Evolutionary conservation across 1,284 basidiomycete species (phyloP), one percentile per base, ranked within the genome.

Genomic region (Cryptococcus floricola): DNA sequence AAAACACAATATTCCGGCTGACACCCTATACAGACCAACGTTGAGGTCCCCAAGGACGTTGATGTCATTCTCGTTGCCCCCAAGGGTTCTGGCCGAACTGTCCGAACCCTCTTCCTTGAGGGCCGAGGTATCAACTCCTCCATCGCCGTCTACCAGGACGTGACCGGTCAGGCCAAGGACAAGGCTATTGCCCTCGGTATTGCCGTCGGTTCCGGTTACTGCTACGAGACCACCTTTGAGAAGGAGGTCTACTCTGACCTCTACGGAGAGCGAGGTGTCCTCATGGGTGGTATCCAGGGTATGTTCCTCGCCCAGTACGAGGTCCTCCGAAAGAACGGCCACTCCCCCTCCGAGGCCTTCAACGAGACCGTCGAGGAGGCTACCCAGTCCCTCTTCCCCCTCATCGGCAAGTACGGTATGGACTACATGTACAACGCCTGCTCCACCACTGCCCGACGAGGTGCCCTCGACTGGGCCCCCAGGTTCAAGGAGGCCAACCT

Each of bases 341-440:
- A 98, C 85, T 83, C 86, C 16, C 96, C 95, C 58, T 97, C 94
- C 45, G 95, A 99, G 80, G 95, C 59, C 55, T 98, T 99, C 86
- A 98, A 99, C 81, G 95, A 99, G 84, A 98, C 96, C 62, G 93
- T 97, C 60, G 95, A 98, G 80, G 95, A 98, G 82, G 96, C 96
- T 18, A 97, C 96, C 50, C 93, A 98, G 78, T 97, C 93, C 54
- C 87, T 99, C 66, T 98, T 92, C 84, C 95, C 96, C 59, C 81
- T 99, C 74, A 92, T 99, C 69, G 95, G 94, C 69, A 85, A 88
- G 74, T 88, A 96, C 77, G 91, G 91, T 64, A 97, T 97, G 96
- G 95, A 98, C 82, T 97, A 98, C 86, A 98, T 98, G 95, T 98
- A 87, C 84, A 88, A 88, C 73, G 93, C 94, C 48, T 98, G 96